Base-by-base conservation (phyloP, 2,329 filamentous ascomycete species). In the Fusarium irregulare region DNA sequence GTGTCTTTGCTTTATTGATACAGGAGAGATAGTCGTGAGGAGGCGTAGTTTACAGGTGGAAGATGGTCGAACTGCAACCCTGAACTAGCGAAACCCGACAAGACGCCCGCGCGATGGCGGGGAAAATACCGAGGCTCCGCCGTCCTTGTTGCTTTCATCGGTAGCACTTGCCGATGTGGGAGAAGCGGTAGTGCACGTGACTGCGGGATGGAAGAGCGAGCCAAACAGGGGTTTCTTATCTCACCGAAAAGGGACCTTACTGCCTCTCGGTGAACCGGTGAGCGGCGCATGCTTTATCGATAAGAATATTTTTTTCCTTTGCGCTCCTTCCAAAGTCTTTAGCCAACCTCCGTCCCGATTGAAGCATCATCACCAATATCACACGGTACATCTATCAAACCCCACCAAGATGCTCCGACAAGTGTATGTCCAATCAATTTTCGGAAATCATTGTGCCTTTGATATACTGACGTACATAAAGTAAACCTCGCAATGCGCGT, bases 401-500 rank as follows among this genome's bases (percentile, higher is more conserved):
- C 34, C 34, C 47, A 49, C 40, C 70, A 81, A 73, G 55, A 85
- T 85, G 83, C 80, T 85, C 73, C 83, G 83, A 55, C 83, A 84
- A 83, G 80, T 85, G 83, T 85, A 78, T 64, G 83, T 34, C 21
- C 23, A 46, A 32, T 28, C 12, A 10, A 25, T 45, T n/a, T 4
- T 21, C 51, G 18, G 60, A 40, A 20, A 7, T 12, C 34, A 42
- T 10, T 21, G 6, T 28, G 4, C 6, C 11, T 32, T 44, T 8
- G 40, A 40, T 46, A 49, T 47, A 37, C 55, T 61, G 45, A 55
- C 47, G 49, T 25, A 7, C 5, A 9, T 10, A 9, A 71, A 88
- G 86, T 78, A 88, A 88, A 81, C 87, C 87, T 72, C 84, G 85
- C 69, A 89, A 88, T 82, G 94, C 95, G 75, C 94, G 96, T 85